phyloP scores from a whole-genome alignment of 2,329 filamentous ascomycete genomes.

The Cytospora piceicola region DNA sequence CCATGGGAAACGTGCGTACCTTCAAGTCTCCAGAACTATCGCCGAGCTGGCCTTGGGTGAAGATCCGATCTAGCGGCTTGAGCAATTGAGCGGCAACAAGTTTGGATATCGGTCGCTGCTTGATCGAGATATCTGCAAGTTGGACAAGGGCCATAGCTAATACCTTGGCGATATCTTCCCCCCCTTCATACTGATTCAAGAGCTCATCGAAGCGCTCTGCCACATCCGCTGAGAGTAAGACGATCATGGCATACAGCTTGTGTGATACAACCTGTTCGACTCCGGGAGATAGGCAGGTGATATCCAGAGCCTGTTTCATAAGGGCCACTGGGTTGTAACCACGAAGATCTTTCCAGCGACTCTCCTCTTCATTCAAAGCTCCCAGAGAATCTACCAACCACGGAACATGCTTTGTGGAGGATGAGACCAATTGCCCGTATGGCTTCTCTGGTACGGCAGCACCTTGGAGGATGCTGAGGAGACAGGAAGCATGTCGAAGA shows the following conservation, averaged over 20 bases:
- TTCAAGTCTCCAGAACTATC: constrained; percentile 13
- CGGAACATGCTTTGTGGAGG: constrained; percentile 46
- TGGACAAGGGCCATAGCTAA: constrained; percentile 35
- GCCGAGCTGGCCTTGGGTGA: neutral
- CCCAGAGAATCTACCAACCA: constrained; percentile 57
- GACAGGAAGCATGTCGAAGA: constrained; percentile 49
- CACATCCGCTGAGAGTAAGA: constrained; percentile 34
- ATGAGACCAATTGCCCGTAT: constrained; percentile 39
- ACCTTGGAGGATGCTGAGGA: constrained; percentile 50
- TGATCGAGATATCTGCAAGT: constrained; percentile 33
- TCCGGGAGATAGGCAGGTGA: constrained; percentile 17
- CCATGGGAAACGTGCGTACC: constrained; percentile 20
- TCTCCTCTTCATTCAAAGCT: constrained; percentile 47
- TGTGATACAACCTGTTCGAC: constrained; percentile 31
- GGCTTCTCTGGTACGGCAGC: constrained; percentile 43
- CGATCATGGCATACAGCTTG: constrained; percentile 37
- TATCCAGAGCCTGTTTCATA: constrained; percentile 43
- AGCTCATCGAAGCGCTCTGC: constrained; percentile 29
- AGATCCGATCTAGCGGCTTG: constrained; percentile 22
- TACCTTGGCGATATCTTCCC: constrained; percentile 24
- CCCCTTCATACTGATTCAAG: constrained; percentile 31
- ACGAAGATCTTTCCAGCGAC: constrained; percentile 41
- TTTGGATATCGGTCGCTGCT: constrained; percentile 35
- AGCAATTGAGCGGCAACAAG: constrained; percentile 36
- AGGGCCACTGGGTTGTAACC: constrained; percentile 41